Conservation (phyloP, 352 stramenopile species). For the Phytophthora foliorum region DNA sequence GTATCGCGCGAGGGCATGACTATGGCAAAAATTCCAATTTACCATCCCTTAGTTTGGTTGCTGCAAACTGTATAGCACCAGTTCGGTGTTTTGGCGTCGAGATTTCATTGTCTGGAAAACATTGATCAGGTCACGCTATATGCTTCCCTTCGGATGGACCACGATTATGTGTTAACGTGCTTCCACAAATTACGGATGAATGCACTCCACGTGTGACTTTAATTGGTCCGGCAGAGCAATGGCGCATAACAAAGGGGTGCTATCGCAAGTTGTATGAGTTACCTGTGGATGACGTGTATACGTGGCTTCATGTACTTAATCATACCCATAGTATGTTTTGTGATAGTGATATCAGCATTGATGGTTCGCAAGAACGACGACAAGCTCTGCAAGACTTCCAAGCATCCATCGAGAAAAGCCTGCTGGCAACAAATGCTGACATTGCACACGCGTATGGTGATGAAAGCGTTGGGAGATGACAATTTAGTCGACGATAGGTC, state of each 20-base stretch:
- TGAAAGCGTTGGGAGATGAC: no score
- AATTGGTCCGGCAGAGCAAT: neutral
- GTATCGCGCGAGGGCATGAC: neutral
- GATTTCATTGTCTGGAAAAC: neutral
- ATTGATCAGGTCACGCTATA: neutral
- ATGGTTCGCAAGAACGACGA: neutral
- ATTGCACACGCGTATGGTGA: no score
- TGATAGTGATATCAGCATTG: neutral
- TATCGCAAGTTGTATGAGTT: neutral
- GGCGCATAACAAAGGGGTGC: neutral
- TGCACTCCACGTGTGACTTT: neutral
- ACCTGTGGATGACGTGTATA: neutral
- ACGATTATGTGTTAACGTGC: neutral
- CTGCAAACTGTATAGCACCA: conserved; percentile 1
- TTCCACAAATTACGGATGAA: neutral
- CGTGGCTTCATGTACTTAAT: neutral
- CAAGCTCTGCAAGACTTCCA: neutral
- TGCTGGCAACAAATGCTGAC: neutral
- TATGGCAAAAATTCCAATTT: neutral
- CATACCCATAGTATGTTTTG: neutral
- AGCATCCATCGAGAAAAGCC: neutral
- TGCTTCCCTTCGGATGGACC: neutral
- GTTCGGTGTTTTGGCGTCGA: neutral
- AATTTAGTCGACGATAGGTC: no score
- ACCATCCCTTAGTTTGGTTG: neutral